These are phyloP conservation scores for Exophiala alcalophila DNA, from an alignment of 2,329 filamentous ascomycete genomes.

Conservation along the genomic window DNA sequence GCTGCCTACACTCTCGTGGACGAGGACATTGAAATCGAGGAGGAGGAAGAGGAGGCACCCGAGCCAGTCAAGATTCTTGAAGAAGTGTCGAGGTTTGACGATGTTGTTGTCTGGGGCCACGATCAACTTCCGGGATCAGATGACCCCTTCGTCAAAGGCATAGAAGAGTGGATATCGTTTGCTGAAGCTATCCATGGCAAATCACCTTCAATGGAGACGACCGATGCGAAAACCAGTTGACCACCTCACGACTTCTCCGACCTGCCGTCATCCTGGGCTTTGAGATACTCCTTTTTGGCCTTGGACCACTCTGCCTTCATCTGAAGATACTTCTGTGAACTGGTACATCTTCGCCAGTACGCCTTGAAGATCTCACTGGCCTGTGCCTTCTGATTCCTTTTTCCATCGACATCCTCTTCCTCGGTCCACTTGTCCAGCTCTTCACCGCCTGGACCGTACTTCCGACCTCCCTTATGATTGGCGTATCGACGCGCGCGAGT, in stretches of 20 bases:
- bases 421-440: conserved; percentile 33
- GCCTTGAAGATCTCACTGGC: conserved; percentile 32
- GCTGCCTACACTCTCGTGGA: conserved; percentile 19
- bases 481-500: conserved; percentile 60
- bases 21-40: conserved; percentile 40
- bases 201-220: neutral
- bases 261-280: conserved; percentile 6
- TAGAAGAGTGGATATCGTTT: conserved; percentile 78
- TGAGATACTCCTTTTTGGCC: conserved; percentile 23
- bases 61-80: conserved; percentile 58
- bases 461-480: conserved; percentile 55
- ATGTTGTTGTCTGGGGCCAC: conserved; percentile 81
- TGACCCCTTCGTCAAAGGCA: conserved; percentile 70
- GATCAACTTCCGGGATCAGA: conserved; percentile 62
- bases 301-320: conserved; percentile 46
- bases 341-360: conserved; percentile 34
- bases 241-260: neutral
- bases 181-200: conserved; percentile 59
- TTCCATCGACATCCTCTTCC: conserved; percentile 40
- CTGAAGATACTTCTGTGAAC: conserved; percentile 46
- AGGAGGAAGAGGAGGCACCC: conserved; percentile 45
- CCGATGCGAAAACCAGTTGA: conserved; percentile 1
- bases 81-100: conserved; percentile 66
- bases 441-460: conserved; percentile 48
- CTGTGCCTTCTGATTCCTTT: conserved; percentile 32